A percentile compares a stretch with the other conserved stretches of the same genome.
Conservation (phyloP, 1,284 basidiomycete genomes). For the Pseudozyma pruni region DNA sequence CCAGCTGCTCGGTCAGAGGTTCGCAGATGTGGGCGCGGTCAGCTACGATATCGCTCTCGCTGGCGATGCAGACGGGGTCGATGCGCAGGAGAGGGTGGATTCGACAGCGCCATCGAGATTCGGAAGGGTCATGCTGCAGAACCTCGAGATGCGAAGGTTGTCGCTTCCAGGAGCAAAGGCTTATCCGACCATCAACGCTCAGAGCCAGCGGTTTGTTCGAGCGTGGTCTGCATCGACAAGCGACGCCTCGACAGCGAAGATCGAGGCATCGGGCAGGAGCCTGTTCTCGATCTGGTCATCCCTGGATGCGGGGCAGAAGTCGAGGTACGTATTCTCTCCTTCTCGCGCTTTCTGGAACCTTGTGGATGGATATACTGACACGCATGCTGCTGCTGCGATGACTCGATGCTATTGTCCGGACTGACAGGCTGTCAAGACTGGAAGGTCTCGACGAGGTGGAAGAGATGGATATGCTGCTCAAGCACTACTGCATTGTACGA, state of each 20-base stretch:
- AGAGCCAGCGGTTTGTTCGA: constrained; percentile 43
- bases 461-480: constrained; percentile 66
- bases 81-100: neutral
- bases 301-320: constrained; percentile 24
- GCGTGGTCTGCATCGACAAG: constrained; percentile 9
- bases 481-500: constrained; percentile 58
- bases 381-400: too few relatives aligned
- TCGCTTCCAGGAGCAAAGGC: constrained; percentile 58
- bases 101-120: neutral
- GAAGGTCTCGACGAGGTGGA: constrained; percentile 66
- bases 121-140: neutral
- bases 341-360: neutral
- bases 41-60: constrained; percentile 65
- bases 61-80: constrained; percentile 27
- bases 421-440: constrained; percentile 47
- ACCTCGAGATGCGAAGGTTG: constrained; percentile 45
- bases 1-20: constrained; percentile 17
- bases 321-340: constrained; percentile 32
- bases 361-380: too few relatives aligned
- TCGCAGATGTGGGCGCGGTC: constrained; percentile 29
- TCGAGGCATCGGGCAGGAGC: constrained; percentile 19
- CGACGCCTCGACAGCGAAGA: neutral
- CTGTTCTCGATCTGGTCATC: constrained; percentile 49
- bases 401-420: too few relatives aligned
- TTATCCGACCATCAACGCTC: constrained; percentile 45